These are phyloP conservation scores for Oryza rufipogon DNA, from an alignment of 176 grass and related monocot species.

Conservation along the genomic window DNA sequence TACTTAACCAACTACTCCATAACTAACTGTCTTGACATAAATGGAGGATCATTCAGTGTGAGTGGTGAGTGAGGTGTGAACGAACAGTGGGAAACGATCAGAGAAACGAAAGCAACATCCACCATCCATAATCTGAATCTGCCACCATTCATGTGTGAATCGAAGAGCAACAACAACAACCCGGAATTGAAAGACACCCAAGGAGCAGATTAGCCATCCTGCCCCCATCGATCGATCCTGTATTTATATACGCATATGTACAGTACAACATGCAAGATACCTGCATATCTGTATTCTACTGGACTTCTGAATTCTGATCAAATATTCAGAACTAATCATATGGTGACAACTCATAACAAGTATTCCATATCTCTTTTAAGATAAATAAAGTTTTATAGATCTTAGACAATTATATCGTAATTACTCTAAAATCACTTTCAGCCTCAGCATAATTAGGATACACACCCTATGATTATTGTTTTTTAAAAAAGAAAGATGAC, in stretches of 20 bases:
- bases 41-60: neutral
- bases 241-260: neutral
- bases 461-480: too few relatives aligned
- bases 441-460: too few relatives aligned
- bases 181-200: neutral
- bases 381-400: too few relatives aligned
- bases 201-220: neutral
- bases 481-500: too few relatives aligned
- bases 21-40: neutral
- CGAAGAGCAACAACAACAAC: neutral
- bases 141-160: constrained; percentile 25
- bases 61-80: constrained; percentile 27
- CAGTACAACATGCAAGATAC: neutral
- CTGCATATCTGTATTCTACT: neutral
- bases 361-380: too few relatives aligned
- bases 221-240: neutral
- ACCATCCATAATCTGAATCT: neutral
- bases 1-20: neutral
- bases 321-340: too few relatives aligned
- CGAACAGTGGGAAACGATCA: neutral
- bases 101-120: neutral
- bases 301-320: neutral
- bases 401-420: too few relatives aligned
- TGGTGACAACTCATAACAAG: too few relatives aligned
- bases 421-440: too few relatives aligned